Evolutionary conservation across 176 grass and related monocot genomes (phyloP).

Genomic region (Eleusine coracana): DNA sequence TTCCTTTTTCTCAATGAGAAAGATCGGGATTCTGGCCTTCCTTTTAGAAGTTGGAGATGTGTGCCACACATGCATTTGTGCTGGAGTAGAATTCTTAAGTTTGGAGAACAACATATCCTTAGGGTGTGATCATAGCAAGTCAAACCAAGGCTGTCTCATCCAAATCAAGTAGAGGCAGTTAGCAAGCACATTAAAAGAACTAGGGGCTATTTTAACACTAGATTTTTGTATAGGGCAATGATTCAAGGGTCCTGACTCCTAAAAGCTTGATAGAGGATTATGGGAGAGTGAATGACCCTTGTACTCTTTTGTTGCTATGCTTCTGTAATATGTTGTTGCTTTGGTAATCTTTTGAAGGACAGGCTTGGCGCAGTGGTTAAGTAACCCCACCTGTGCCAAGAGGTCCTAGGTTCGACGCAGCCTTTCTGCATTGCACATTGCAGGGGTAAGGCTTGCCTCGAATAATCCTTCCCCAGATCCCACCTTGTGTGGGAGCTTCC

Average conservation of each 20-base stretch:
- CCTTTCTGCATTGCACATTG: no score
- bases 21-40: background rate
- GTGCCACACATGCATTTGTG: background rate
- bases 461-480: no score
- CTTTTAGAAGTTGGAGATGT: background rate
- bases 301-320: background rate
- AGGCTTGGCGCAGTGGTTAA: no score
- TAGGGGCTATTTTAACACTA: background rate
- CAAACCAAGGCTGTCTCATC: background rate
- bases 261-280: background rate
- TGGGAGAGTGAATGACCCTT: background rate
- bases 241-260: background rate
- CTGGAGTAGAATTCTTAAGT: constrained; percentile 17
- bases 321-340: background rate
- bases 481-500: no score
- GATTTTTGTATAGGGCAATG: background rate
- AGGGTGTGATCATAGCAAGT: background rate
- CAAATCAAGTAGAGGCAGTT: background rate
- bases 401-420: no score
- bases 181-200: background rate
- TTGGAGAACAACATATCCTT: constrained; percentile 8
- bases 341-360: background rate
- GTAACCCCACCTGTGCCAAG: no score
- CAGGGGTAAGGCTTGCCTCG: no score
- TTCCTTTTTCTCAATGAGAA: constrained; percentile 22